A percentile compares a stretch with the other conserved stretches of the same genome.
Evolutionary conservation across 2,329 filamentous ascomycete species (phyloP).

Genomic region (Fusarium sp.): DNA sequence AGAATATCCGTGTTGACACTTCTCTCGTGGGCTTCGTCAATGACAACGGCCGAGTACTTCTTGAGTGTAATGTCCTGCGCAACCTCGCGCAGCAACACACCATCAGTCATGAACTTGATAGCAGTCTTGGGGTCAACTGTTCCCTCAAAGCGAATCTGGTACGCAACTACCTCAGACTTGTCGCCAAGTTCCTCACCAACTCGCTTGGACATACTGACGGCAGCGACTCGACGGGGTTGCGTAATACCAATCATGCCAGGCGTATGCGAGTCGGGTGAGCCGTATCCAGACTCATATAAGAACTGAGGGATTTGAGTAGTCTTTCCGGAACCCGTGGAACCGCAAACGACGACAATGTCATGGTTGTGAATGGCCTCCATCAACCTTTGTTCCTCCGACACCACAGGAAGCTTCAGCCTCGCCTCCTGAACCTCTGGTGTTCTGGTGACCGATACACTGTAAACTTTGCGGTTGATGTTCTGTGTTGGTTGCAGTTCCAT

Average conservation of each 20-base stretch:
- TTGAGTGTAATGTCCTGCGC: slow-evolving; percentile 87
- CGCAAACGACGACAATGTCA: slow-evolving; percentile 90
- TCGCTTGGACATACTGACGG: slow-evolving; percentile 95
- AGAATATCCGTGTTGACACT: slow-evolving; percentile 98
- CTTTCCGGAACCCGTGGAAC: slow-evolving; percentile 96
- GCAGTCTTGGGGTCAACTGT: slow-evolving; percentile 84
- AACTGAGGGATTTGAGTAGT: slow-evolving; percentile 98
- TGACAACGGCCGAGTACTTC: slow-evolving; percentile 93
- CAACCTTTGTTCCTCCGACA: slow-evolving; percentile 95
- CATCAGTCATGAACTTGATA: slow-evolving; percentile 99
- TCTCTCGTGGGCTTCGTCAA: slow-evolving; percentile 97
- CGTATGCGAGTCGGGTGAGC: slow-evolving; percentile 80
- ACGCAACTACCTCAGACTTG: slow-evolving; percentile 82
- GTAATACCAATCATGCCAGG: slow-evolving; percentile 96
- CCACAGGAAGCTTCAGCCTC: slow-evolving; percentile 85
- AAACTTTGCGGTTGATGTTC: slow-evolving; percentile 77
- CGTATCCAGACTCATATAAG: slow-evolving; percentile 93
- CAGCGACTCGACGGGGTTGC: slow-evolving; percentile 93
- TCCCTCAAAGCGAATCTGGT: slow-evolving; percentile 96
- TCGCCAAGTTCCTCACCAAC: slow-evolving; percentile 88
- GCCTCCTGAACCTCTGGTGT: slow-evolving; percentile 80
- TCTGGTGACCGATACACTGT: slow-evolving; percentile 78
- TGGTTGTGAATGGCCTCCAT: slow-evolving; percentile 98
- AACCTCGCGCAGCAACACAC: slow-evolving; percentile 92
- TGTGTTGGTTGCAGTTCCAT: slow-evolving; percentile 73